These are phyloP conservation scores for Stereum hirsutum DNA, from an alignment of 1,284 basidiomycete species.

Conservation along the genomic window DNA sequence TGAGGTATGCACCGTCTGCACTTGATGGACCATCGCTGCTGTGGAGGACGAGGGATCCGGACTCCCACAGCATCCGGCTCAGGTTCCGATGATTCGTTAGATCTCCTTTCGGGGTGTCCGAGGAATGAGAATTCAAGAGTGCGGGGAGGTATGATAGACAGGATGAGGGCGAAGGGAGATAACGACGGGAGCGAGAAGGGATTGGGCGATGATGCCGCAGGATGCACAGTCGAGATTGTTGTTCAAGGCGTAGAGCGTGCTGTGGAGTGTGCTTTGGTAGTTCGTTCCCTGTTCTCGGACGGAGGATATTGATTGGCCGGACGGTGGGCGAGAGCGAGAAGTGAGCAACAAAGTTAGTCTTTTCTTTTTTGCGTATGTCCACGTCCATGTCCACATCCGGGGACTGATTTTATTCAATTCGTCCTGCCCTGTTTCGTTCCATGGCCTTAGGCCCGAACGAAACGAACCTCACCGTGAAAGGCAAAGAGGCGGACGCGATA, in stretches of 20 bases:
- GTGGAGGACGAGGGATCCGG: too few relatives aligned
- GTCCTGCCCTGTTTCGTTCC: conserved; percentile 29
- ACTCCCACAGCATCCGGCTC: too few relatives aligned
- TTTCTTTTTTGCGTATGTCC: too few relatives aligned
- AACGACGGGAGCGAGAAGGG: conserved; percentile 52
- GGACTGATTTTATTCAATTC: neutral
- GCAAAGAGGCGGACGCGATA: conserved; percentile 68
- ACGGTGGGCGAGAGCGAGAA: too few relatives aligned
- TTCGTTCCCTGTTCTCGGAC: conserved; percentile 68
- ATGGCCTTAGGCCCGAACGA: conserved; percentile 32
- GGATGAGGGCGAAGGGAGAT: conserved; percentile 27
- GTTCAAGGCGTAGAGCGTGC: conserved; percentile 87
- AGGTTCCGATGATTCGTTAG: conserved; percentile 28
- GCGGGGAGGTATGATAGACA: conserved; percentile 21
- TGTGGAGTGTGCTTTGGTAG: conserved; percentile 80
- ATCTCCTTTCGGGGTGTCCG: too few relatives aligned
- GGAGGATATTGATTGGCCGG: conserved; percentile 81
- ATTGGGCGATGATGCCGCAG: conserved; percentile 84
- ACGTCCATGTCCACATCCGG: neutral
- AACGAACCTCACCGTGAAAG: conserved; percentile 32
- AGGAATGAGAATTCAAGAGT: too few relatives aligned
- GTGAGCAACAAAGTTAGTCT: too few relatives aligned
- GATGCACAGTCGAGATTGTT: conserved; percentile 91
- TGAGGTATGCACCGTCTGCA: conserved; percentile 88
- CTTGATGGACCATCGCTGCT: conserved; percentile 50